Evolutionary conservation across 352 stramenopile species (phyloP).

Genomic region (Thalassiosira pacifica): DNA sequence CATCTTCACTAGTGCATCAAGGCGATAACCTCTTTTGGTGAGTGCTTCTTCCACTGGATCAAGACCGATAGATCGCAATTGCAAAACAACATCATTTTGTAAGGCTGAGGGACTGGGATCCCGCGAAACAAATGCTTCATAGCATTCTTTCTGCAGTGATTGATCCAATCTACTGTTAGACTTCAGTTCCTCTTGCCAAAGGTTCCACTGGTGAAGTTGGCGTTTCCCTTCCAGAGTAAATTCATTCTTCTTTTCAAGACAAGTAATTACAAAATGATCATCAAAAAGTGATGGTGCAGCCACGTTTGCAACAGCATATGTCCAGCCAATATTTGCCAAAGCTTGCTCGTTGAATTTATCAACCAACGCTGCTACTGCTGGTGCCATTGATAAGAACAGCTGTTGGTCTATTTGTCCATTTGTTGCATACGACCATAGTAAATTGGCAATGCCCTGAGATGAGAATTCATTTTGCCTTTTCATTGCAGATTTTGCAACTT

Average conservation of each 20-base stretch:
- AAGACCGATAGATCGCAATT: conserved; percentile 17
- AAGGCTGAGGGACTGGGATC: neutral
- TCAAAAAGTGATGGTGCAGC: neutral
- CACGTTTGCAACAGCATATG: conserved; percentile 1
- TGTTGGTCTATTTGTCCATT: no score
- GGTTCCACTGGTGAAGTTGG: conserved; percentile 50
- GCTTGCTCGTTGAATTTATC: neutral
- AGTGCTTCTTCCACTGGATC: conserved; percentile 25
- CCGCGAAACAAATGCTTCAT: conserved; percentile 19
- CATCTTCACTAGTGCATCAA: conserved; percentile 32
- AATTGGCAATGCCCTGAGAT: neutral
- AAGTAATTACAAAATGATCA: no score
- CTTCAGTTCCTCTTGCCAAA: conserved; percentile 41
- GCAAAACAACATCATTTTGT: conserved; percentile 23
- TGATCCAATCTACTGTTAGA: conserved; percentile 11
- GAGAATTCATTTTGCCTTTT: conserved; percentile 5
- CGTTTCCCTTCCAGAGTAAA: neutral
- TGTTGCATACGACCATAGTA: neutral
- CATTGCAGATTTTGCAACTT: neutral
- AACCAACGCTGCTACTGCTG: no score
- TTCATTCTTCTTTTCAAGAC: neutral
- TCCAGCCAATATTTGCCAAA: neutral
- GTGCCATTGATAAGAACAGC: no score
- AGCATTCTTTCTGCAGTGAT: conserved; percentile 26
- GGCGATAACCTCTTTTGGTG: neutral